Conservation (phyloP, 257 asterid genomes). For the Eucommia ulmoides region DNA sequence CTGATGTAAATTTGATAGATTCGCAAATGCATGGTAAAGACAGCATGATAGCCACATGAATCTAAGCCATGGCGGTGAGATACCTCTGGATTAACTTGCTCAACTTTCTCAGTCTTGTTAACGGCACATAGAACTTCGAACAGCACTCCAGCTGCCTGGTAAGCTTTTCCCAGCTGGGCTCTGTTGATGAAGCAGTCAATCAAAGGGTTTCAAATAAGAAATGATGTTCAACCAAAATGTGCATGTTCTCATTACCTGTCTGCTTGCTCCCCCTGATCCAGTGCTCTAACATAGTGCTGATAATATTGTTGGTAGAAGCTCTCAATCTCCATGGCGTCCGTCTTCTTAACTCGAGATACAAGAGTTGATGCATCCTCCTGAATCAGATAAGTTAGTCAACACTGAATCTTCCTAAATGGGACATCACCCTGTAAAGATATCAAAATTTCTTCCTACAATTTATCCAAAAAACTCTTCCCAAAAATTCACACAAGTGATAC, state of each 20-base stretch:
- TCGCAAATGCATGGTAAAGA: constrained; percentile 7
- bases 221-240: not conserved
- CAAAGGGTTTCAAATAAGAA: not conserved
- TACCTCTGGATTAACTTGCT: constrained; percentile 97
- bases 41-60: not conserved
- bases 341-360: constrained; percentile 72
- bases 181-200: constrained; percentile 24
- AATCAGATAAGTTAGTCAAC: too few relatives aligned
- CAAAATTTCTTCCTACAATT: too few relatives aligned
- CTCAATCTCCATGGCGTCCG: constrained; percentile 94
- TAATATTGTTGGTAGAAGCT: constrained; percentile 95
- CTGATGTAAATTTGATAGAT: constrained; percentile 6
- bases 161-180: constrained; percentile 96
- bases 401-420: too few relatives aligned
- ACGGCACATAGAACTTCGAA: constrained; percentile 99
- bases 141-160: constrained; percentile 95
- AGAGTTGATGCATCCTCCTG: constrained; percentile 88
- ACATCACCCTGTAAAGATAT: too few relatives aligned
- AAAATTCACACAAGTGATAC: too few relatives aligned
- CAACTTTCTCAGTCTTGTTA: constrained; percentile 81
- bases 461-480: too few relatives aligned
- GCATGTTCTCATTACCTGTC: constrained; percentile 38
- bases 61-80: constrained; percentile 6
- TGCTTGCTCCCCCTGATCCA: constrained; percentile 90
- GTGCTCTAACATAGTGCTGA: constrained; percentile 83